Evolutionary conservation across 1,284 basidiomycete species (phyloP).

Genomic region (Boletus sp.): DNA sequence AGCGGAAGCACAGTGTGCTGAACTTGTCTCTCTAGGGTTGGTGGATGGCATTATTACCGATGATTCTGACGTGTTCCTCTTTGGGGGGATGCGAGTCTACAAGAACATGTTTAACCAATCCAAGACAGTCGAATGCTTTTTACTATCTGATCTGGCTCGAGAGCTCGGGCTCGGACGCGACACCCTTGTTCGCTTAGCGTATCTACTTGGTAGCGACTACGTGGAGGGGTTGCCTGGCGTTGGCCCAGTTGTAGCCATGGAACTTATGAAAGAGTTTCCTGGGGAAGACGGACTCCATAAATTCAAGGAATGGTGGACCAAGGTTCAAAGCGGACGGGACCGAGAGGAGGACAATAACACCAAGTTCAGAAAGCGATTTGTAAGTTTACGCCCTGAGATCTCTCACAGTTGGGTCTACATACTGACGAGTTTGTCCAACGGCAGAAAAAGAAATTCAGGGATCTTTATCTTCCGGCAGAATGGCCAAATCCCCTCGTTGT

Average conservation of each 20-base stretch:
- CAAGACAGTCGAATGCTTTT: conserved; percentile 96
- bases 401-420: neutral
- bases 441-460: conserved; percentile 87
- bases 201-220: conserved; percentile 95
- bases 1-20: conserved; percentile 98
- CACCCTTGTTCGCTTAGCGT: conserved; percentile 85
- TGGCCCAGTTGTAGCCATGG: conserved; percentile 96
- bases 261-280: conserved; percentile 87
- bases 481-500: conserved; percentile 94
- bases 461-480: conserved; percentile 71
- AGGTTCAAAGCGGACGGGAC: conserved; percentile 91
- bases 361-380: conserved; percentile 81
- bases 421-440: conserved; percentile 17
- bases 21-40: conserved; percentile 78
- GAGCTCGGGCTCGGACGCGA: conserved; percentile 89
- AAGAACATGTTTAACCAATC: conserved; percentile 99
- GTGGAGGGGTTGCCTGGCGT: conserved; percentile 93
- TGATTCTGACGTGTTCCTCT: conserved; percentile 98
- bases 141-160: conserved; percentile 78
- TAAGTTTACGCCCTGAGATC: conserved; percentile 40
- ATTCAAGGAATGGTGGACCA: conserved; percentile 94
- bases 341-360: conserved; percentile 65
- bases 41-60: conserved; percentile 99
- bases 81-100: conserved; percentile 90
- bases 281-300: conserved; percentile 77